Evolutionary conservation across 306 rosid species (phyloP).

Genomic region (Biancaea sappan): DNA sequence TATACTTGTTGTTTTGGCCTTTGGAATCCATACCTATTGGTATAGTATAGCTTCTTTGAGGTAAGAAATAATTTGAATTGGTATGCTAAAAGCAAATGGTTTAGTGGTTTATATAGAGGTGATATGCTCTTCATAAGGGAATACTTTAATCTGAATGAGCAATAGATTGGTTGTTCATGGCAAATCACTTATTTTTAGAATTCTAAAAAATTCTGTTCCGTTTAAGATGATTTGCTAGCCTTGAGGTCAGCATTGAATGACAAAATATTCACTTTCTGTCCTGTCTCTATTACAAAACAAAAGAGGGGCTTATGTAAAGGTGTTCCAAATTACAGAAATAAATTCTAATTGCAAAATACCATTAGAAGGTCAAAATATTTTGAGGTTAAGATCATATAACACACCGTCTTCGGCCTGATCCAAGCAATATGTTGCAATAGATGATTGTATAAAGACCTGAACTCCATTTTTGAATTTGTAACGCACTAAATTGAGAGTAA

Average conservation of each 20-base stretch:
- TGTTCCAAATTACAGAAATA: too few relatives aligned
- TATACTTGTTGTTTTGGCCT: background rate
- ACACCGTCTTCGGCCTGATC: slow-evolving; percentile 99
- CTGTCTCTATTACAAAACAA: background rate
- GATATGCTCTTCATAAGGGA: background rate
- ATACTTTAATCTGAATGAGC: background rate
- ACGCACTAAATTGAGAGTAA: too few relatives aligned
- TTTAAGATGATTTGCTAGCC: background rate
- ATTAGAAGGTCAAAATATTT: too few relatives aligned
- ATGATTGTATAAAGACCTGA: slow-evolving; percentile 82
- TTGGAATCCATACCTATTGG: background rate
- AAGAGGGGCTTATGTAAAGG: background rate
- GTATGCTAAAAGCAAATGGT: background rate
- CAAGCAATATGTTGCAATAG: slow-evolving; percentile 79
- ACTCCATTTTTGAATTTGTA: too few relatives aligned
- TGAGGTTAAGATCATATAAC: too few relatives aligned
- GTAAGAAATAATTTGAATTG: background rate
- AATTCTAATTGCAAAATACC: too few relatives aligned
- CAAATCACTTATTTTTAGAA: background rate
- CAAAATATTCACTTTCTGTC: background rate
- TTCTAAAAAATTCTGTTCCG: background rate
- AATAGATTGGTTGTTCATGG: background rate
- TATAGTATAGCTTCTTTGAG: background rate
- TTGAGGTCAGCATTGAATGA: background rate
- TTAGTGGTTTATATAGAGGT: background rate